Base-by-base conservation (phyloP, 495 filamentous ascomycete species). In the Haplographium delicatum region DNA sequence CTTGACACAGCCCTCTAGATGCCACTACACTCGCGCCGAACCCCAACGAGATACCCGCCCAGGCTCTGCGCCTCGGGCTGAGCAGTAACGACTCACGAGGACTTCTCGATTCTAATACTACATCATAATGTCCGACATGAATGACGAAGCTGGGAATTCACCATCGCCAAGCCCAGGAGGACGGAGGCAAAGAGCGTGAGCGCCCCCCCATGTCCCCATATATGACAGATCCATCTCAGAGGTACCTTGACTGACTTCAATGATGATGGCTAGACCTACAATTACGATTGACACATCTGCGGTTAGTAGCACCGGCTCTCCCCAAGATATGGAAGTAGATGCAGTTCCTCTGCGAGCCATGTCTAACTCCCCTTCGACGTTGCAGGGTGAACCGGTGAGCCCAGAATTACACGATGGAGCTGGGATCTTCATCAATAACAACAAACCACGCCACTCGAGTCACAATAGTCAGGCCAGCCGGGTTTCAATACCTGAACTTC, bases 261-360 rank as follows among this genome's bases (percentile, higher is more conserved):
- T 24, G 18, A 22, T 9, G n/a, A 26, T 62, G 55, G 50, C 50
- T 56, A 73, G 70, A 35, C 85, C 85, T 27, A 87, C 84, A 19
- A 89, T 88, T 42, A 87, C 82, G 11, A 86, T 88, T 50, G 83
- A 89, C 64, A 87, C 84, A 9, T 83, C 84, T 42, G 81, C 82
- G 44, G 82, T 86, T 54, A 80, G 68, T 64, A 56, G 62, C 27
- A 37, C 44, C 5, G 50, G 34, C 26, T 31, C 46, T 47, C 39
- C 71, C 33, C 56, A 58, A 26, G 50, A 59, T 18, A 53, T 61
- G 49, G 58, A 65, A 15, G 43, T 34, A 50, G 58, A 64, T 44
- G 59, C 56, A 31, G 28, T 56, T 39, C 54, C 48, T 46, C 34
- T 62, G 38, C 41, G 47, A 50, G 46, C 53, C 39, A 11, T 59